Percentiles rank a stretch among this genome's conserved stretches.
These are phyloP conservation scores for Penicillium canescens DNA, from an alignment of 495 filamentous ascomycete species.

Conservation along the genomic window DNA sequence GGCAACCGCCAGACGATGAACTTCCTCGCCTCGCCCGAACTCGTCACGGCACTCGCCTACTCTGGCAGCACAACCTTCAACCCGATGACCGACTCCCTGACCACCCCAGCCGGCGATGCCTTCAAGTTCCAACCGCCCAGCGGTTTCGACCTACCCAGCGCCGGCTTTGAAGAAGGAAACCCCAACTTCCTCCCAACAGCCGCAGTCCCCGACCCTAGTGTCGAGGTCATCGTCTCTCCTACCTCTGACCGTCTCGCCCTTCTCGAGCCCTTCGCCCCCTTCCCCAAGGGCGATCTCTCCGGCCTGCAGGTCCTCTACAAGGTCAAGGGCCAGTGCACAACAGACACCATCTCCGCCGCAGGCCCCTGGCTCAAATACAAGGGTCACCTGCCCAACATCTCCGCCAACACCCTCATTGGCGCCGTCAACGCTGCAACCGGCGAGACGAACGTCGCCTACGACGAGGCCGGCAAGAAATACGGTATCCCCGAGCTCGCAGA, in stretches of 20 bases:
- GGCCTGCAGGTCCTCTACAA: conserved; percentile 78
- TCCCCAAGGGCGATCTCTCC: conserved; percentile 72
- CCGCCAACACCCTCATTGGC: conserved; percentile 91
- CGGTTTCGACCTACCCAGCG: conserved; percentile 72
- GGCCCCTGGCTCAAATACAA: conserved; percentile 99
- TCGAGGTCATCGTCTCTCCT: conserved; percentile 72
- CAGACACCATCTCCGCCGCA: conserved; percentile 96
- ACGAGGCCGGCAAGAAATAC: conserved; percentile 64
- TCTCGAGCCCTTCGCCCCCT: conserved; percentile 87
- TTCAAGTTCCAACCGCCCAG: conserved; percentile 86
- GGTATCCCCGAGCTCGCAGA: conserved; percentile 81
- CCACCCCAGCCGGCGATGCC: conserved; percentile 73
- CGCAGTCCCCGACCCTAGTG: conserved; percentile 58
- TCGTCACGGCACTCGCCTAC: conserved; percentile 95
- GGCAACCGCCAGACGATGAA: conserved; percentile 97
- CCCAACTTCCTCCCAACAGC: conserved; percentile 71
- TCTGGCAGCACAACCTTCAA: conserved; percentile 94
- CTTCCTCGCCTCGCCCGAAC: conserved; percentile 93
- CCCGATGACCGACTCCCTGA: conserved; percentile 83
- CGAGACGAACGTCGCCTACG: conserved; percentile 89
- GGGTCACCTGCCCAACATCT: conserved; percentile 97
- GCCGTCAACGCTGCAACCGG: conserved; percentile 89
- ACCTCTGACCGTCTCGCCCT: conserved; percentile 84
- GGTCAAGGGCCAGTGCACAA: conserved; percentile 95
- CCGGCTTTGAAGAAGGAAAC: conserved; percentile 80